These are phyloP conservation scores for Globisporangium cylindrosporum DNA, from an alignment of 352 stramenopile genomes.

Conservation along the genomic window DNA sequence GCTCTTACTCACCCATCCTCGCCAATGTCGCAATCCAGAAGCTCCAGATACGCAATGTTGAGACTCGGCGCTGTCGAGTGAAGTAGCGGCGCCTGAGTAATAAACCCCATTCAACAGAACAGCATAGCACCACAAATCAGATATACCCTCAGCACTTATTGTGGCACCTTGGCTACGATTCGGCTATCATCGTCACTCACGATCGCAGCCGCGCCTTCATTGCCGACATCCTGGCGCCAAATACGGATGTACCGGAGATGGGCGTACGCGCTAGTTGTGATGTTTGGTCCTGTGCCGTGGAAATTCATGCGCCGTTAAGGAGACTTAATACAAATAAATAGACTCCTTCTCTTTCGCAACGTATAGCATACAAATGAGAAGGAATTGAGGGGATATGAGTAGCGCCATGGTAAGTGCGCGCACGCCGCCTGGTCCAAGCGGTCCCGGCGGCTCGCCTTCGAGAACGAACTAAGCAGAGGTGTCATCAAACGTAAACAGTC, in stretches of 20 bases:
- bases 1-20: slow-evolving; percentile 30
- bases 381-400: slow-evolving; percentile 65
- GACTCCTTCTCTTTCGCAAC: neutral
- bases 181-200: slow-evolving; percentile 29
- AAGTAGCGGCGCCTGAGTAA: slow-evolving; percentile 40
- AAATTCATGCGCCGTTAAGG: slow-evolving; percentile 40
- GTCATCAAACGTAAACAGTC: neutral
- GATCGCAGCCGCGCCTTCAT: slow-evolving; percentile 69
- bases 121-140: neutral
- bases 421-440: slow-evolving; percentile 57
- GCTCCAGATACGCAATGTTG: slow-evolving; percentile 76
- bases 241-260: slow-evolving; percentile 76
- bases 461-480: slow-evolving; percentile 57
- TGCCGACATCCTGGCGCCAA: slow-evolving; percentile 76
- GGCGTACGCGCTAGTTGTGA: slow-evolving; percentile 57
- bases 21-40: slow-evolving; percentile 76
- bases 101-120: neutral
- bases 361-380: neutral
- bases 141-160: neutral
- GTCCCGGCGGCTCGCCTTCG: slow-evolving; percentile 61
- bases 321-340: slow-evolving; percentile 8
- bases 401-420: slow-evolving; percentile 68
- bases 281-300: slow-evolving; percentile 61
- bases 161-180: neutral
- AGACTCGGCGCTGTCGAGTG: slow-evolving; percentile 37